Conservation (phyloP, 1,139 yeast genomes). For the Zygosaccharomyces pseudobailii region DNA sequence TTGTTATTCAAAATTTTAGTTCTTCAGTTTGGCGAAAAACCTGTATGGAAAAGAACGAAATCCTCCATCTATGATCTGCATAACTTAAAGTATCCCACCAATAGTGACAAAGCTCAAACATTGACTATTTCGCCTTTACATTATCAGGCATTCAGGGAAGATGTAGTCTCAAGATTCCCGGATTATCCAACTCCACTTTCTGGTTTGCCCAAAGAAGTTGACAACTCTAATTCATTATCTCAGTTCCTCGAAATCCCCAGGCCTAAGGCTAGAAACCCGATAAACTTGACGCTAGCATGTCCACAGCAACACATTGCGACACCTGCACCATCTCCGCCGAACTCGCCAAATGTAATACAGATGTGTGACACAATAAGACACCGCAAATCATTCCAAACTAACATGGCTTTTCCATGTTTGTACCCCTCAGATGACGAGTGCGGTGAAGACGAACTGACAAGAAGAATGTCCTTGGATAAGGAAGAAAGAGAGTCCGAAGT, state of each 20-base stretch:
- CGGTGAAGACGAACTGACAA: conserved; percentile 18
- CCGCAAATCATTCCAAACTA: conserved; percentile 71
- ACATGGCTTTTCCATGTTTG: conserved; percentile 73
- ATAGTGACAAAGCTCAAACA: conserved; percentile 22
- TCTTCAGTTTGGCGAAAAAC: conserved; percentile 60
- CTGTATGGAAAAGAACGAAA: conserved; percentile 45
- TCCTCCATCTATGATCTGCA: conserved; percentile 44
- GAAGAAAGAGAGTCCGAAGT: conserved; percentile 14
- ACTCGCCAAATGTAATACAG: conserved; percentile 44
- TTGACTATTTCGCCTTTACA: conserved; percentile 70
- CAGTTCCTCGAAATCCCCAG: conserved; percentile 59
- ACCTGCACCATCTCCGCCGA: conserved; percentile 82
- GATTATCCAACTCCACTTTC: conserved; percentile 50
- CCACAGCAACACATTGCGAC: conserved; percentile 77
- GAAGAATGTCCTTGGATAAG: conserved; percentile 10
- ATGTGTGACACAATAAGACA: conserved; percentile 17
- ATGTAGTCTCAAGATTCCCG: conserved; percentile 71
- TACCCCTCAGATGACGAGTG: conserved; percentile 49
- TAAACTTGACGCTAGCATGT: conserved; percentile 46
- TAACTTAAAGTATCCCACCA: conserved; percentile 38
- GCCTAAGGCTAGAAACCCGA: conserved; percentile 47
- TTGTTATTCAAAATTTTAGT: conserved; percentile 57
- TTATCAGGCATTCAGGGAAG: conserved; percentile 73
- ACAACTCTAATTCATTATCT: conserved; percentile 50
- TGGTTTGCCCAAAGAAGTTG: conserved; percentile 42